Evolutionary conservation across 768 basidiomycete species (phyloP), one percentile per base, ranked within the genome.

Genomic region (Leccinum boreale): DNA sequence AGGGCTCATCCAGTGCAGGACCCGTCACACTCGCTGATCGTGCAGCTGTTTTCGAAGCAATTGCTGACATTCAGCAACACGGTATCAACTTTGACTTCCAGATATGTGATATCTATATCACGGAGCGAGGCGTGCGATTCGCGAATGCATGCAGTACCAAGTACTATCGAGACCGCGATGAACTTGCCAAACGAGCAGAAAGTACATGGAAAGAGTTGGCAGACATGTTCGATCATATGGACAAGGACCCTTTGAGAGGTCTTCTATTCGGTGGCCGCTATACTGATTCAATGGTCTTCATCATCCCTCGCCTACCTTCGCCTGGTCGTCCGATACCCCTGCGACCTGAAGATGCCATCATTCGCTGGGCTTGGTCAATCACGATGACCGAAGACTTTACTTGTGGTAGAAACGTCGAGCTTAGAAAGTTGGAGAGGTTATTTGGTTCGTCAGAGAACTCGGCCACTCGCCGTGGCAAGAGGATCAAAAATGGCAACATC

Each of bases 11-110:
- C 6, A 1, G 7, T 52, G 19, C 35, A 74, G 71, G 68, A 21
- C 49, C 49, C 1, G 42, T 69, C 35, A 65, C 65, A 21, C 50
- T 39, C 7, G 58, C 62, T 8, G 73, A 74, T 58, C 68, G 69
- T 28, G 48, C 58, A 21, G 68, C 62, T 23, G 68, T 73, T 46
- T 70, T 59, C 21, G 65, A 68, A 28, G 72, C 72, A 8, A n/a
- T 73, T 17, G 65, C 68, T 4, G 68, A 73, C 23, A 65, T 73
- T n/a, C 72, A 69, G 54, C 65, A 46, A 35, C 71, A 71, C 17
- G 72, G 72, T 29, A 31, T 73, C 26, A 33, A 58, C 24, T 52
- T 73, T 45, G 15, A 5, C 7, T 59, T 72, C 23, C 19, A 58
- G 45, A 54, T 45, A 23, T n/a, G 39, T 17, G 64, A 68, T 14